These are phyloP conservation scores for Salvia rosmarinus DNA, from an alignment of 257 asterid genomes.

Conservation along the genomic window DNA sequence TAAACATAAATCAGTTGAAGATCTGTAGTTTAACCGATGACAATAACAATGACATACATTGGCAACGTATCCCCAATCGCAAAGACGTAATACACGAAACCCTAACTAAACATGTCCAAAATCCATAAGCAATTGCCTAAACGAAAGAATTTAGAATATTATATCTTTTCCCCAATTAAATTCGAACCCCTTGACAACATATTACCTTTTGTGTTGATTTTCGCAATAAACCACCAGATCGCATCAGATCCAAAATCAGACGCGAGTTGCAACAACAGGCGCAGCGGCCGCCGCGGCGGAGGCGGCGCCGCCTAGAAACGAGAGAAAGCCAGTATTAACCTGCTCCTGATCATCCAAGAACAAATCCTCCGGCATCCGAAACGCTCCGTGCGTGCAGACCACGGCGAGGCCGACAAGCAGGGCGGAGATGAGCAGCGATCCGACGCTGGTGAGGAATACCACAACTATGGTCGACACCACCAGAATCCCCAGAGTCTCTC, in stretches of 20 bases:
- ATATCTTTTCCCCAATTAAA: slow-evolving; percentile 30
- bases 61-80: background rate
- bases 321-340: slow-evolving; percentile 60
- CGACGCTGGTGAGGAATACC: slow-evolving; percentile 79
- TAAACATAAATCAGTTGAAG: background rate
- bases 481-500: slow-evolving; percentile 62
- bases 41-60: background rate
- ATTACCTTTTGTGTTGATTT: no score
- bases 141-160: slow-evolving; percentile 32
- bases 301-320: slow-evolving; percentile 82
- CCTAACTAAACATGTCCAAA: slow-evolving; percentile 29
- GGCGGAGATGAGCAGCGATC: slow-evolving; percentile 76
- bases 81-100: slow-evolving; percentile 5
- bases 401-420: slow-evolving; percentile 71
- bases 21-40: slow-evolving; percentile 2
- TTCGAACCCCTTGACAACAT: background rate
- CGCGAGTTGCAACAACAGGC: slow-evolving; percentile 67
- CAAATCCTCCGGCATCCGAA: slow-evolving; percentile 82
- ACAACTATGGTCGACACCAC: slow-evolving; percentile 68
- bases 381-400: slow-evolving; percentile 76
- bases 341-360: slow-evolving; percentile 85
- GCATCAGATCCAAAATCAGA: slow-evolving; percentile 39
- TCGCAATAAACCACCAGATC: slow-evolving; percentile 30
- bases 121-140: background rate
- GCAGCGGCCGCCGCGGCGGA: slow-evolving; percentile 73